phyloP scores from a whole-genome alignment of 2,329 filamentous ascomycete genomes.

The Fusarium agapanthi region DNA sequence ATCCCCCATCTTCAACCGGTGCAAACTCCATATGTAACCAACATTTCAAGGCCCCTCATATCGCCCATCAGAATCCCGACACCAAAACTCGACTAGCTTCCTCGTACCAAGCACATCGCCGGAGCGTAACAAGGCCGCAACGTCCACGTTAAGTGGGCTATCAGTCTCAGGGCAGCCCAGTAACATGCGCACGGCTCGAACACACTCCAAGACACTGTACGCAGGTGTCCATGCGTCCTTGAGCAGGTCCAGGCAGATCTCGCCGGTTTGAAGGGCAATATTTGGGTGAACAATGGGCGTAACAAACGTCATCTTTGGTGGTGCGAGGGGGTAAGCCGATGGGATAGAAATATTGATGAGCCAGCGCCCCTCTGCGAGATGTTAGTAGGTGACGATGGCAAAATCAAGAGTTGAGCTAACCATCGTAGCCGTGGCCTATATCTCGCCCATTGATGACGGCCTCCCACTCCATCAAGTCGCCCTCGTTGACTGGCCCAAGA shows the following conservation, averaged over 20 bases:
- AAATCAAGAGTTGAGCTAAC: conserved; percentile 43
- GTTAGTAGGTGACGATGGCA: neutral
- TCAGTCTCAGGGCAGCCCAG: conserved; percentile 72
- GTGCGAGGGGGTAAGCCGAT: conserved; percentile 76
- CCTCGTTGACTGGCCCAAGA: conserved; percentile 62
- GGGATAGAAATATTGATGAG: conserved; percentile 81
- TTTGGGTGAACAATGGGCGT: conserved; percentile 90
- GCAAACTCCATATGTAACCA: neutral
- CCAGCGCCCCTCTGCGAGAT: conserved; percentile 74
- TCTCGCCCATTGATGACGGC: conserved; percentile 68
- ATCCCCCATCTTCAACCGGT: neutral
- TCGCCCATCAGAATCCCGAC: conserved; percentile 50
- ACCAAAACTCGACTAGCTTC: conserved; percentile 77
- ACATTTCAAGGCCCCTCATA: conserved; percentile 47
- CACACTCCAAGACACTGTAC: conserved; percentile 79
- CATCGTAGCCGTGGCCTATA: conserved; percentile 64
- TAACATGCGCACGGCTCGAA: conserved; percentile 77
- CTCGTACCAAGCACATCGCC: conserved; percentile 75
- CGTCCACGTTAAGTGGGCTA: conserved; percentile 80
- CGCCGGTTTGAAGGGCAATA: conserved; percentile 74
- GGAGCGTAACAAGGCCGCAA: conserved; percentile 73
- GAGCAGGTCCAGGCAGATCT: conserved; percentile 93
- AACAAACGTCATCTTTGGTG: conserved; percentile 82
- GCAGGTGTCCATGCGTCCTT: conserved; percentile 83
- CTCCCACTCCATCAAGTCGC: conserved; percentile 66